Percentiles rank a stretch among this genome's conserved stretches.
phyloP scores from a whole-genome alignment of 2,329 filamentous ascomycete genomes.

The Sarocladiaceae sp. region DNA sequence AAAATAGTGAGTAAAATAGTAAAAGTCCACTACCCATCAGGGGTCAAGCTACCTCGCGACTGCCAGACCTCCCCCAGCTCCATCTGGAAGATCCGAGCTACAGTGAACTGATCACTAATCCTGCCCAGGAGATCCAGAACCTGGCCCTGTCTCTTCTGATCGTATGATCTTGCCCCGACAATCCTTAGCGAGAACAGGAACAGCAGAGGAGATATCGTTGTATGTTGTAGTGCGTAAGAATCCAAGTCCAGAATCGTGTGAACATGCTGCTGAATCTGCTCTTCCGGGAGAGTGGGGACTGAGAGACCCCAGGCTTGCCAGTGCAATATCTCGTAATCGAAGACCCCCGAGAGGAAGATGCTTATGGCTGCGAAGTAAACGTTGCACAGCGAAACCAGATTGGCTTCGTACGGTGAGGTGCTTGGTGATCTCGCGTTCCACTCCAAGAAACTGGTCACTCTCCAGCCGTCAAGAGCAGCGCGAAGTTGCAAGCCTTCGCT shows the following conservation, averaged over 20 bases:
- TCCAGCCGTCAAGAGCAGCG: slow-evolving; percentile 12
- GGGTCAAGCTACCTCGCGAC: too few relatives aligned
- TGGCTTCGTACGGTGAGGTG: slow-evolving; percentile 9
- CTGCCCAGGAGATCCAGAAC: slow-evolving; percentile 17
- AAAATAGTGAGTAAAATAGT: too few relatives aligned
- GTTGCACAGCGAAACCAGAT: slow-evolving; percentile 16
- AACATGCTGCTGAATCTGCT: slow-evolving; percentile 19
- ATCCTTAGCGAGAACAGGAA: slow-evolving; percentile 30
- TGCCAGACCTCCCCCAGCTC: slow-evolving; percentile 20
- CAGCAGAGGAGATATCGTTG: slow-evolving; percentile 25
- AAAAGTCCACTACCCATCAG: too few relatives aligned
- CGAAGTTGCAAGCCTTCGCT: slow-evolving; percentile 18
- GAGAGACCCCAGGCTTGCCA: slow-evolving; percentile 21
- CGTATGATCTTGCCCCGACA: slow-evolving; percentile 25
- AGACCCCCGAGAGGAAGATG: slow-evolving; percentile 32
- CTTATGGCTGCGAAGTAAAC: slow-evolving; percentile 27
- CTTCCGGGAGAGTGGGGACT: slow-evolving; percentile 18
- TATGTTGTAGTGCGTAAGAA: slow-evolving; percentile 13
- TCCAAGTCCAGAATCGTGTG: slow-evolving; percentile 19
- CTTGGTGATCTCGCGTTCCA: slow-evolving; percentile 15
- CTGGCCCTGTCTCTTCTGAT: slow-evolving; percentile 17
- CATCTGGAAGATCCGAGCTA: slow-evolving; percentile 19
- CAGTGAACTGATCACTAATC: slow-evolving; percentile 20
- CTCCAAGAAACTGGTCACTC: neutral
- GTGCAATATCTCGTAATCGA: slow-evolving; percentile 28